phyloP scores from a whole-genome alignment of 495 filamentous ascomycete species.

The Trichoderma asperelloides region DNA sequence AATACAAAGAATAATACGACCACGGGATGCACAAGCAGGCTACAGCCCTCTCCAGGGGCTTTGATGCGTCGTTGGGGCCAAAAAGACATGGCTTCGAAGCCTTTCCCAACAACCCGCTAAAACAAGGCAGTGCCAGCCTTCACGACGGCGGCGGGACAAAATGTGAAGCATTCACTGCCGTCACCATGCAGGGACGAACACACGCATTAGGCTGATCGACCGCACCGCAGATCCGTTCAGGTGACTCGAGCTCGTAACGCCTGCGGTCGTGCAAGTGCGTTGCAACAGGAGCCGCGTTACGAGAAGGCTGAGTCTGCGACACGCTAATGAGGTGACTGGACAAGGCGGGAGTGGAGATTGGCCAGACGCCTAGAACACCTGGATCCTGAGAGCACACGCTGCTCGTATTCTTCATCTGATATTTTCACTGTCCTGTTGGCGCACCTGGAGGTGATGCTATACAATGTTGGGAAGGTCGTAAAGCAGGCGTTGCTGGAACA shows the following conservation, averaged over 20 bases:
- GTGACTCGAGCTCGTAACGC: not conserved
- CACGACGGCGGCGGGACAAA: not conserved
- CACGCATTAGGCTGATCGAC: not conserved
- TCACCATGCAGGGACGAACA: no score
- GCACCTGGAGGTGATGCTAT: not conserved
- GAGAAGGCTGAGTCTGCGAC: not conserved
- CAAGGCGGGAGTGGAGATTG: not conserved
- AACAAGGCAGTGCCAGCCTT: not conserved
- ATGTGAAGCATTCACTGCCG: not conserved
- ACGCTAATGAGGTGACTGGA: not conserved
- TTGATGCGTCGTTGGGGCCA: not conserved
- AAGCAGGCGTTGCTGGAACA: not conserved
- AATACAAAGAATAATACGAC: not conserved
- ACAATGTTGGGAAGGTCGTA: not conserved
- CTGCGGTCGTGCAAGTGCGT: not conserved
- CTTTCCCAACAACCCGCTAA: no score
- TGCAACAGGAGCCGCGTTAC: not conserved
- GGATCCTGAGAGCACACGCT: not conserved
- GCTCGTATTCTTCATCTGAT: no score
- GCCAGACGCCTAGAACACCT: not conserved
- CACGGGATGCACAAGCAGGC: not conserved
- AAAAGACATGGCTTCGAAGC: not conserved
- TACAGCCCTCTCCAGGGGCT: not conserved
- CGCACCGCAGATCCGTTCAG: not conserved
- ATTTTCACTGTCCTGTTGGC: no score